Evolutionary conservation across 176 grass and related monocot species (phyloP).

Genomic region (Triticum urartu): DNA sequence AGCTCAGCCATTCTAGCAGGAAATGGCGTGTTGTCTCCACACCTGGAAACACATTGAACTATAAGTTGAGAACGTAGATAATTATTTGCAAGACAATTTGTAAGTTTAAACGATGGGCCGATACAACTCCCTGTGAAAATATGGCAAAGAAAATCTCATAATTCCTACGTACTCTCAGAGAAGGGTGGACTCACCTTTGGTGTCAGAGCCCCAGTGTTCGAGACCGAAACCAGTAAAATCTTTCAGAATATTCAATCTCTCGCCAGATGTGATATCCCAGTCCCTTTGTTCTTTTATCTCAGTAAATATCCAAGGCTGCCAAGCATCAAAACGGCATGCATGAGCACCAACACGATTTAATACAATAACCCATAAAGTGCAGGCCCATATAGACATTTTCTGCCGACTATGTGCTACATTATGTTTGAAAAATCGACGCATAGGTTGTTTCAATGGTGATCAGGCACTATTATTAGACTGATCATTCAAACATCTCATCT

Average conservation of each 20-base stretch:
- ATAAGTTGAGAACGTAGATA: background rate
- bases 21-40: slow-evolving; percentile 92
- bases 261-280: slow-evolving; percentile 87
- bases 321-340: slow-evolving; percentile 4
- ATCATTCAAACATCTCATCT: background rate
- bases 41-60: slow-evolving; percentile 36
- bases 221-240: slow-evolving; percentile 77
- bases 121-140: background rate
- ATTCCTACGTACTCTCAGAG: background rate
- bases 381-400: slow-evolving; percentile 1
- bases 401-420: background rate
- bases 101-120: background rate
- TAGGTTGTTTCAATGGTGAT: slow-evolving; percentile 5
- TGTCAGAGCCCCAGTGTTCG: slow-evolving; percentile 93
- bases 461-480: background rate
- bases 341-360: slow-evolving; percentile 25
- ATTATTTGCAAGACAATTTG: background rate
- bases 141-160: background rate
- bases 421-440: background rate
- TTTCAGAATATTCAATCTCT: slow-evolving; percentile 86
- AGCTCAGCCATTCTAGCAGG: slow-evolving; percentile 90
- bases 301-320: slow-evolving; percentile 97
- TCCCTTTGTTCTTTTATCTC: slow-evolving; percentile 97
- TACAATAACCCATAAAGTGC: background rate
- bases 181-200: slow-evolving; percentile 57